Evolutionary conservation across 805 yeast species (phyloP), one percentile per base, ranked within the genome.

Genomic region (Saturnispora ahearnii): DNA sequence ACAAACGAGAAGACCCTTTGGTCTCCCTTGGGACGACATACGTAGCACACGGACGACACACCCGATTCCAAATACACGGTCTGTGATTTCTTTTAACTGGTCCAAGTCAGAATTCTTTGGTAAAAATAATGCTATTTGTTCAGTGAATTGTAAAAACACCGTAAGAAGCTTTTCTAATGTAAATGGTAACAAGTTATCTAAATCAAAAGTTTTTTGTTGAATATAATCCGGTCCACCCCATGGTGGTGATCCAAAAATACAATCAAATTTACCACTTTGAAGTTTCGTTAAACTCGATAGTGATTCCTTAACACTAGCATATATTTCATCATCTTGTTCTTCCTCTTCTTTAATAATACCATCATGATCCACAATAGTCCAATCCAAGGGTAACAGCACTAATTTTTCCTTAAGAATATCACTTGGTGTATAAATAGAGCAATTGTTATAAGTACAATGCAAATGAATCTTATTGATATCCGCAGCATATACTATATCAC

Each of bases 221-320:
- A 68, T 63, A 60, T 85, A 87, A 2, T 65, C 61, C 0, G 87
- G 84, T 0, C 95, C 95, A 30, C 93, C 93, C 95, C 95, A 86
- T 1, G 93, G 95, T 1, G 95, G 93, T 1, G 90, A 83, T 21
- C 79, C 73, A 65, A 83, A 86, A 6, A 79, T 71, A 46, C 79
- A 70, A 56, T 79, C 84, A 40, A 77, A 72, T 11, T 63, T 61
- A 24, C 28, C 37, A 3, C 45, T 22, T 24, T 33, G 15, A 3
- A 59, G 49, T 22, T 24, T 29, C 7, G 29, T 21, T 4, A 51
- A 18, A 11, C 31, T 29, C 1, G 10, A 9, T 10, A 48, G 22
- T 3, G 52, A 48, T 9, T 50, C 51, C 33, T 42, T 18, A 6
- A 11, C 8, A 3, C 33, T 38, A 2, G 55, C 55, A 30, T 44